These are phyloP conservation scores for Linum lewisii DNA, from an alignment of 345 rosid species.

Conservation along the genomic window DNA sequence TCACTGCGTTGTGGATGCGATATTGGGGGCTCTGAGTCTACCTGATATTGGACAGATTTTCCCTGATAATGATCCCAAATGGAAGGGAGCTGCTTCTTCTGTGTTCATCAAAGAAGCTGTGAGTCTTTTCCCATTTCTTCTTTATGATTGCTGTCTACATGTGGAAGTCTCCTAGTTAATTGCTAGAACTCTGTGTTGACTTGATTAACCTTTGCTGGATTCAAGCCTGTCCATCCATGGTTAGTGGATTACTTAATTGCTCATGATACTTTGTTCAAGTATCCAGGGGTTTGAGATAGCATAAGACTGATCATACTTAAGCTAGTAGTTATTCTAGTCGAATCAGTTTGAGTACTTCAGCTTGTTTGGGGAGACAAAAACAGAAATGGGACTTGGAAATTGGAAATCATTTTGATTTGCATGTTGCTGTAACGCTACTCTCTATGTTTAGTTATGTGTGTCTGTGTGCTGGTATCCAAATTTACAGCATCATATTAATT, in stretches of 20 bases:
- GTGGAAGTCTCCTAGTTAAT: neutral
- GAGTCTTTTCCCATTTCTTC: slow-evolving; percentile 24
- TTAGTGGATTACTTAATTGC: neutral
- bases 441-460: too few relatives aligned
- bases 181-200: neutral
- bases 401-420: too few relatives aligned
- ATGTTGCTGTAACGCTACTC: too few relatives aligned
- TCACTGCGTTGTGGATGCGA: slow-evolving; percentile 96
- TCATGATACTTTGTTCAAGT: neutral
- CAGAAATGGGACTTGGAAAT: too few relatives aligned
- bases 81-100: slow-evolving; percentile 94
- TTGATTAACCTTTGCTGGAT: neutral
- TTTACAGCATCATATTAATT: too few relatives aligned
- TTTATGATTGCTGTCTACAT: too few relatives aligned
- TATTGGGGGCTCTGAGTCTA: slow-evolving; percentile 87
- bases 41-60: slow-evolving; percentile 99
- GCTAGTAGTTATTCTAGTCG: neutral
- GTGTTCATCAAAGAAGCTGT: slow-evolving; percentile 94
- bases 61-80: slow-evolving; percentile 87
- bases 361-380: neutral
- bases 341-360: neutral
- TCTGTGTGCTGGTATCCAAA: too few relatives aligned
- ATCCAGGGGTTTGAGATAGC: neutral
- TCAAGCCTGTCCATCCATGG: neutral
- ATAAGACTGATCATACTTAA: neutral